Evolutionary conservation across 495 filamentous ascomycete genomes (phyloP).

Genomic region (Neurospora sp.): DNA sequence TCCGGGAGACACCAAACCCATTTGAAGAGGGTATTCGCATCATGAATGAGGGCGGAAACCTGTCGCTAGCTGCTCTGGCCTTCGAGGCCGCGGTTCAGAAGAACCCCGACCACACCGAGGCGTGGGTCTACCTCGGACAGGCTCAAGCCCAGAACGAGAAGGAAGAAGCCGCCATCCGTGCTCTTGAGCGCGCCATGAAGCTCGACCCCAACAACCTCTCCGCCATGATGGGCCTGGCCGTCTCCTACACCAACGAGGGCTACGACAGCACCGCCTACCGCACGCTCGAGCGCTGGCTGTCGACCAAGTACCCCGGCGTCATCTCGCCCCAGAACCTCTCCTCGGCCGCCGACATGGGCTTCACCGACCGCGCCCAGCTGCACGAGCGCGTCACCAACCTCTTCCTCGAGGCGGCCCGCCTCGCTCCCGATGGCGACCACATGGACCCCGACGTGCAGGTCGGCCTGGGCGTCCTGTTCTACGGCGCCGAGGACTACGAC

Average conservation of each 20-base stretch:
- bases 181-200: conserved; percentile 83
- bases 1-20: conserved; percentile 62
- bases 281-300: conserved; percentile 92
- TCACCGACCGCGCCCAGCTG: conserved; percentile 82
- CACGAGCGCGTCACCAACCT: conserved; percentile 83
- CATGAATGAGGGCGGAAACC: conserved; percentile 82
- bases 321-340: conserved; percentile 58
- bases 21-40: conserved; percentile 88
- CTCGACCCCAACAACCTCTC: conserved; percentile 76
- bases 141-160: conserved; percentile 98
- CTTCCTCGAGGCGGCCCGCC: conserved; percentile 85
- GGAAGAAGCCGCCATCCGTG: conserved; percentile 95
- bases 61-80: conserved; percentile 88
- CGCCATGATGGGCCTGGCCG: conserved; percentile 88
- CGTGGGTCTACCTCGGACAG: conserved; percentile 83
- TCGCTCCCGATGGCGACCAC: conserved; percentile 71
- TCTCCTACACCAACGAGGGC: conserved; percentile 98
- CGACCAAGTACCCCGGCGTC: conserved; percentile 79
- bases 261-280: conserved; percentile 96
- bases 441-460: conserved; percentile 99
- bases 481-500: conserved; percentile 93
- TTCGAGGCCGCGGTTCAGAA: conserved; percentile 94
- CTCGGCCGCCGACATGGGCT: conserved; percentile 65
- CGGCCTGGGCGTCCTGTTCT: conserved; percentile 93
- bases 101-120: conserved; percentile 75